These are phyloP conservation scores for Pyrenula aspistea DNA, from an alignment of 495 filamentous ascomycete genomes.

Conservation along the genomic window DNA sequence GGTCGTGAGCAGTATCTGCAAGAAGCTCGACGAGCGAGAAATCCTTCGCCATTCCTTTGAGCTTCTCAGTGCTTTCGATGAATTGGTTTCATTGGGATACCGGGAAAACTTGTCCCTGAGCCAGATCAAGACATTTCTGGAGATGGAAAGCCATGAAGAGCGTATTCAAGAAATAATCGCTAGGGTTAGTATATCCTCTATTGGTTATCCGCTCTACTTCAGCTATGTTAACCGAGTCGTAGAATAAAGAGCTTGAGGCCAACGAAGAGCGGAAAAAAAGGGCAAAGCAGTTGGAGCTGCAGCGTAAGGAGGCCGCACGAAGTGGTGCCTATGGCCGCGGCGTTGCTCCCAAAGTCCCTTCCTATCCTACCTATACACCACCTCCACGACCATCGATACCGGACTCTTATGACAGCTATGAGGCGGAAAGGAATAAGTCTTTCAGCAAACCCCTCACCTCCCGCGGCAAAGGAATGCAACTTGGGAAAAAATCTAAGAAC, in stretches of 20 bases:
- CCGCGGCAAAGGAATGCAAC: conserved; percentile 94
- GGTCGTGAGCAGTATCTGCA: conserved; percentile 92
- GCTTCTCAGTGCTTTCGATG: conserved; percentile 89
- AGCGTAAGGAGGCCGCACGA: conserved; percentile 80
- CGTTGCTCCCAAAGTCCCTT: conserved; percentile 54
- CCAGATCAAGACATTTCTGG: conserved; percentile 96
- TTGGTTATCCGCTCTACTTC: background rate
- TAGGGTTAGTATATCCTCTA: conserved; percentile 43
- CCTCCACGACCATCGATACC: conserved; percentile 58
- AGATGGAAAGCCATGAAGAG: conserved; percentile 99
- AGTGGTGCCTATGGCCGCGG: conserved; percentile 30
- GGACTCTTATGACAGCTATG: conserved; percentile 84
- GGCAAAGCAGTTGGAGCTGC: conserved; percentile 95
- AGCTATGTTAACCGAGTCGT: conserved; percentile 1
- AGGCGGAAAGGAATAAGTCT: conserved; percentile 91
- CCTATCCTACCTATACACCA: conserved; percentile 83
- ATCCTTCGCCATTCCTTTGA: conserved; percentile 92
- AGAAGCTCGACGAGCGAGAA: conserved; percentile 87
- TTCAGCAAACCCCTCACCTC: conserved; percentile 50
- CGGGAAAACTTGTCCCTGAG: conserved; percentile 86
- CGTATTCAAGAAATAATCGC: conserved; percentile 96
- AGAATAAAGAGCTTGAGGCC: conserved; percentile 98
- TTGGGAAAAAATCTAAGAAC: conserved; percentile 95
- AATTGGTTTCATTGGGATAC: conserved; percentile 89
- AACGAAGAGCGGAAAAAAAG: conserved; percentile 95